These are phyloP conservation scores for Mycena leptocephala DNA, from an alignment of 768 basidiomycete genomes.

Conservation along the genomic window DNA sequence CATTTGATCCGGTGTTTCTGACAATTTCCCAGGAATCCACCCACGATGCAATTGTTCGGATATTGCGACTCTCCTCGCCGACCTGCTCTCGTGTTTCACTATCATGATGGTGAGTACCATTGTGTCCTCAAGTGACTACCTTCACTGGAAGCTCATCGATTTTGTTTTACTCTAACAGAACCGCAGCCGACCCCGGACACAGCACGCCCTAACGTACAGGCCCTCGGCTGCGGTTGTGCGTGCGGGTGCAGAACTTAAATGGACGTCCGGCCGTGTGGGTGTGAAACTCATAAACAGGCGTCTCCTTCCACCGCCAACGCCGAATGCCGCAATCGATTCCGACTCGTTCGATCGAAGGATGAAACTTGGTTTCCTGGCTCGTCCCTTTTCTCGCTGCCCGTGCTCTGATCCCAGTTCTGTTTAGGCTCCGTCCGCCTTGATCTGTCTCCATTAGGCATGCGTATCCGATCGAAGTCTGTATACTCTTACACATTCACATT, in stretches of 20 bases:
- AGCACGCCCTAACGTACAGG: background rate
- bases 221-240: background rate
- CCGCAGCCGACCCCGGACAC: background rate
- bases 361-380: background rate
- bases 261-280: background rate
- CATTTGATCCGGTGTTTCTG: background rate
- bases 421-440: background rate
- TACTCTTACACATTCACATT: background rate
- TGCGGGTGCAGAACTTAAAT: background rate
- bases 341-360: background rate
- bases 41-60: background rate
- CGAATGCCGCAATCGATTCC: background rate
- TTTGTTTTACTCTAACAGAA: background rate
- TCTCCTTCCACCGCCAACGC: background rate
- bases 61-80: slow-evolving; percentile 8
- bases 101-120: background rate
- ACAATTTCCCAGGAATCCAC: background rate
- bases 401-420: background rate
- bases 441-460: slow-evolving; percentile 1
- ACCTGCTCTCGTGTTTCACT: slow-evolving; percentile 1
- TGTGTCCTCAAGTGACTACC: background rate
- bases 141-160: background rate
- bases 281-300: background rate
- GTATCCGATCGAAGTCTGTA: background rate
- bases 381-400: background rate